Conservation (phyloP, 345 rosid species). For the Gossypium raimondii region DNA sequence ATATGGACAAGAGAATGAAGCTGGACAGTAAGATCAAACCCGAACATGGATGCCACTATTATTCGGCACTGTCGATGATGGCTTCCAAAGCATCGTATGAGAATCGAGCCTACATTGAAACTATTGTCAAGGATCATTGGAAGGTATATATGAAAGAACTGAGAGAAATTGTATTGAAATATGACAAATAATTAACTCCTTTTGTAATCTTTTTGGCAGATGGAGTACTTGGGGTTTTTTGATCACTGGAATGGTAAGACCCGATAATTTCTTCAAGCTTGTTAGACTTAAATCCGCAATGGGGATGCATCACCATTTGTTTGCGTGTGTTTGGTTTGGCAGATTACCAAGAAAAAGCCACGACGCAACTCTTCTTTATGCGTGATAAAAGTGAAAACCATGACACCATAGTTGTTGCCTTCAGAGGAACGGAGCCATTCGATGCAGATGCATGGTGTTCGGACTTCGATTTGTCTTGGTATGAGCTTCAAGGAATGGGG, state of each 20-base stretch:
- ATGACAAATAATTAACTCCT: neutral
- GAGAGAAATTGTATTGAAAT: neutral
- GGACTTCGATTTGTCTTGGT: conserved; percentile 73
- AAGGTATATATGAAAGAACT: conserved; percentile 26
- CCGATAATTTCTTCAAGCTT: neutral
- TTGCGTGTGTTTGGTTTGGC: conserved; percentile 3
- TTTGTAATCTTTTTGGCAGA: conserved; percentile 25
- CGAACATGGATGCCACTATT: conserved; percentile 40
- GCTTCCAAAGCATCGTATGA: conserved; percentile 68
- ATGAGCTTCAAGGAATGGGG: conserved; percentile 52
- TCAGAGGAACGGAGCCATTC: conserved; percentile 67
- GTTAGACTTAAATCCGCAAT: neutral
- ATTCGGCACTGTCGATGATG: conserved; percentile 56
- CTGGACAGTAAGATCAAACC: conserved; percentile 42
- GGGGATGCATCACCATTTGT: neutral
- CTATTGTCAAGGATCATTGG: conserved; percentile 49
- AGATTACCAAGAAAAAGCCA: conserved; percentile 56
- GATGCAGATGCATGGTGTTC: conserved; percentile 67
- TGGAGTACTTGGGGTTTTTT: conserved; percentile 52
- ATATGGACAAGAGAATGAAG: conserved; percentile 45
- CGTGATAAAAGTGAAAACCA: conserved; percentile 31
- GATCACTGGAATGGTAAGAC: conserved; percentile 63
- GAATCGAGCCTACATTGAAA: conserved; percentile 47
- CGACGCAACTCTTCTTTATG: conserved; percentile 54
- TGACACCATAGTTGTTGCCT: conserved; percentile 51